Conservation (phyloP, 1,284 basidiomycete genomes). For the Ustilago cynodontis region DNA sequence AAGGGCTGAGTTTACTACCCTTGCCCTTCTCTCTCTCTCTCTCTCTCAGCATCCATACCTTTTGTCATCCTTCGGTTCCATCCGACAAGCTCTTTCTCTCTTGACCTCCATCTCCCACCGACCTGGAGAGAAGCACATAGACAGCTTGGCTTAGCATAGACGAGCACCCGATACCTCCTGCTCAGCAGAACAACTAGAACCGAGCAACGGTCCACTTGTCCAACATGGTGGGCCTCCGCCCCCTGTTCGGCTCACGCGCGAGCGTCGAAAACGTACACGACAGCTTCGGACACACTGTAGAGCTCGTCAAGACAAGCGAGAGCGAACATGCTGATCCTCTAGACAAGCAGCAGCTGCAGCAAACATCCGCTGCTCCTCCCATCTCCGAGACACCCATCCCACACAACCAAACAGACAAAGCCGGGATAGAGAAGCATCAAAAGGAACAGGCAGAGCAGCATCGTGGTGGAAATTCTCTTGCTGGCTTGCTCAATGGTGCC, state of each 20-base stretch:
- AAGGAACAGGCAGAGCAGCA: constrained; percentile 14
- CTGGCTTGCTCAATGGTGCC: constrained; percentile 36
- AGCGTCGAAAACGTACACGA: constrained; percentile 43
- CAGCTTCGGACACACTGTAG: constrained; percentile 37
- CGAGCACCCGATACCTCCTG: background rate
- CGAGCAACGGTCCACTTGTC: no score
- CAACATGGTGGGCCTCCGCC: constrained; percentile 30
- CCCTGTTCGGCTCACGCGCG: constrained; percentile 36
- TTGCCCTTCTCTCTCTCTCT: background rate
- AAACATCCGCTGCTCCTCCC: background rate
- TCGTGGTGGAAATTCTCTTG: constrained; percentile 16
- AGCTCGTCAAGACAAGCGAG: constrained; percentile 39
- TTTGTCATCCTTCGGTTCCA: constrained; percentile 3
- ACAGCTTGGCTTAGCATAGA: background rate
- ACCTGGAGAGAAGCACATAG: background rate
- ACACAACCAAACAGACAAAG: background rate
- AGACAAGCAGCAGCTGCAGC: background rate
- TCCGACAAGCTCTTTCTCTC: background rate
- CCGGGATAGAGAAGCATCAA: background rate
- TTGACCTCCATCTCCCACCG: background rate
- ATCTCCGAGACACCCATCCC: background rate
- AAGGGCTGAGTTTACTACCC: constrained; percentile 3
- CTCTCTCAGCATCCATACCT: no score
- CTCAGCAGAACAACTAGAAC: no score
- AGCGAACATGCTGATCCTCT: constrained; percentile 15